A percentile compares a stretch with the other conserved stretches of the same genome.
phyloP scores from a whole-genome alignment of 805 yeast species.

The Metschnikowia reukaufii region DNA sequence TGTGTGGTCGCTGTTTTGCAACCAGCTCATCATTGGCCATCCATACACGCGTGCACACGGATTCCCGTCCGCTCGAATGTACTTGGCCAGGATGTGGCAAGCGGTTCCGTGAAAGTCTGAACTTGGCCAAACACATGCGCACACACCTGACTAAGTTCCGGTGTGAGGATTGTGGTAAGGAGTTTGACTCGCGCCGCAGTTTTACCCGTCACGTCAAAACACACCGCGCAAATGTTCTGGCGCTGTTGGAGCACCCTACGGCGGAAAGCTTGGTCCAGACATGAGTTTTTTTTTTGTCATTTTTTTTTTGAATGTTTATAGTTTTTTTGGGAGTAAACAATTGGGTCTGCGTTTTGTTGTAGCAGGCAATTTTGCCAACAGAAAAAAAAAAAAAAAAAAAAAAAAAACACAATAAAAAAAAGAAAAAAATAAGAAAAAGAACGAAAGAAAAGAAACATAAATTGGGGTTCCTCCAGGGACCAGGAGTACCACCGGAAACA shows the following conservation, averaged over 20 bases:
- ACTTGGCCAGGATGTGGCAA: conserved; percentile 79
- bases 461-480: too few relatives aligned
- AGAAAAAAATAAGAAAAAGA: too few relatives aligned
- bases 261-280: neutral
- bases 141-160: conserved; percentile 60
- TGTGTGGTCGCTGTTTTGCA: conserved; percentile 77
- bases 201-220: conserved; percentile 36
- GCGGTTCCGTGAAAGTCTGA: conserved; percentile 84
- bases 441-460: too few relatives aligned
- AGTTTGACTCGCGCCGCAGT: conserved; percentile 48
- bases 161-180: conserved; percentile 53
- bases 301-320: too few relatives aligned
- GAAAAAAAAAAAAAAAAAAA: too few relatives aligned
- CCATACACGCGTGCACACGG: conserved; percentile 84
- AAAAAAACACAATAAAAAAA: too few relatives aligned
- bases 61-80: conserved; percentile 83
- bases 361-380: too few relatives aligned
- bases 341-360: too few relatives aligned
- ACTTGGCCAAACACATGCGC: conserved; percentile 82
- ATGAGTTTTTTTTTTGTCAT: neutral
- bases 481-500: too few relatives aligned
- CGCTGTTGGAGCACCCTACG: too few relatives aligned
- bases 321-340: neutral
- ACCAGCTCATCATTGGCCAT: conserved; percentile 81
- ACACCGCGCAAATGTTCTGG: neutral